These are phyloP conservation scores for Tolypocladium tropicale DNA, from an alignment of 2,329 filamentous ascomycete species.

Conservation along the genomic window DNA sequence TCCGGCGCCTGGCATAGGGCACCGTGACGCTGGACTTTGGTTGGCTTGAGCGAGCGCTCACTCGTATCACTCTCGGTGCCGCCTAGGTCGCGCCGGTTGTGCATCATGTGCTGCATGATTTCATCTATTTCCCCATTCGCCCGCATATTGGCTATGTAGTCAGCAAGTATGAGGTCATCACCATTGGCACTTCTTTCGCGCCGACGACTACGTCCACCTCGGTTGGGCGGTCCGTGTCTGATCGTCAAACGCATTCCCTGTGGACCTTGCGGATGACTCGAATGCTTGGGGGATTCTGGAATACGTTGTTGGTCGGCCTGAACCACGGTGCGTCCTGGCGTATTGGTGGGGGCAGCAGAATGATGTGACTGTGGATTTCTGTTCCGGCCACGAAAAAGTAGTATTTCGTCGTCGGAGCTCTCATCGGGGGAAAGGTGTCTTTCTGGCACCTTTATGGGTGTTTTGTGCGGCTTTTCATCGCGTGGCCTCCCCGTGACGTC, in stretches of 20 bases:
- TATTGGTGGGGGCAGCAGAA: not conserved
- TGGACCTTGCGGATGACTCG: too few relatives aligned
- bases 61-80: constrained; percentile 13
- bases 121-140: constrained; percentile 47
- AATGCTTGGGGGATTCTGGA: not conserved
- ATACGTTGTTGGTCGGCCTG: not conserved
- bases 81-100: constrained; percentile 21
- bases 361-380: constrained; percentile 9
- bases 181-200: constrained; percentile 15
- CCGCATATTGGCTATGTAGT: constrained; percentile 61
- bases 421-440: constrained; percentile 11
- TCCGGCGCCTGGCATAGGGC: not conserved
- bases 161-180: constrained; percentile 49
- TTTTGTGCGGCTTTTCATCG: not conserved
- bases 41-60: not conserved
- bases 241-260: not conserved
- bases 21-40: not conserved
- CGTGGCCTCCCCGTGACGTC: constrained; percentile 22
- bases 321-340: not conserved
- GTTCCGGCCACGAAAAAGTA: constrained; percentile 53
- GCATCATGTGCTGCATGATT: constrained; percentile 51
- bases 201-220: not conserved
- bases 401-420: constrained; percentile 55
- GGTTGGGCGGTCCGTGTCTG: not conserved
- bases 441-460: constrained; percentile 7